Evolutionary conservation across 805 yeast genomes (phyloP).

Genomic region (Ogataea glucozyma): DNA sequence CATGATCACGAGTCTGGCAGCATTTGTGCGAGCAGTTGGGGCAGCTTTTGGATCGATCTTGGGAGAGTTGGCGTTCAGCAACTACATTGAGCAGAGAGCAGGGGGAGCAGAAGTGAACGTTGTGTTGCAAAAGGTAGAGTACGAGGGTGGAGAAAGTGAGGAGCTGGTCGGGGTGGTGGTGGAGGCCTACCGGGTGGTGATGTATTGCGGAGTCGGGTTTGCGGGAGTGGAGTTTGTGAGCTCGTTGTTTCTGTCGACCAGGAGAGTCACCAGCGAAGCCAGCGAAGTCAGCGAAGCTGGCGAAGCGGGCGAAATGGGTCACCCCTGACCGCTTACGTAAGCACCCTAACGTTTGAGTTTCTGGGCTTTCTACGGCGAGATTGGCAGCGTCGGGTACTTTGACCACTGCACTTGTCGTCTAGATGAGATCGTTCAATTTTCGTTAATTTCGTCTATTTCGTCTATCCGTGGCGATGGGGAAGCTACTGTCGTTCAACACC

Average conservation of each 20-base stretch:
- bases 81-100: slow-evolving; percentile 11
- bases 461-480: too few species aligned
- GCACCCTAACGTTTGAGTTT: too few species aligned
- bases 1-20: slow-evolving; percentile 47
- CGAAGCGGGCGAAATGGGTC: too few species aligned
- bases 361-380: too few species aligned
- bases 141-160: slow-evolving; percentile 4
- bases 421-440: too few species aligned
- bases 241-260: slow-evolving; percentile 14
- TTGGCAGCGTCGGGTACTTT: too few species aligned
- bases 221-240: slow-evolving; percentile 18
- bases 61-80: slow-evolving; percentile 41
- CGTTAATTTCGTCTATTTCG: too few species aligned
- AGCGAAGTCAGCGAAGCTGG: too few species aligned
- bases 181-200: slow-evolving; percentile 19
- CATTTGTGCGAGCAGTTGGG: slow-evolving; percentile 48
- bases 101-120: neutral
- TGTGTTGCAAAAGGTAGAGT: slow-evolving; percentile 8
- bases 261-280: neutral
- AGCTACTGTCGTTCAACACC: too few species aligned
- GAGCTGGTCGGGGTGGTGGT: slow-evolving; percentile 12
- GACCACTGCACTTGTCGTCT: too few species aligned
- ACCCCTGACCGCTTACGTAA: too few species aligned
- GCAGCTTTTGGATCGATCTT: slow-evolving; percentile 48
- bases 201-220: slow-evolving; percentile 24